Conservation (phyloP, 495 filamentous ascomycete species). For the Aspergillus egyptiacus region DNA sequence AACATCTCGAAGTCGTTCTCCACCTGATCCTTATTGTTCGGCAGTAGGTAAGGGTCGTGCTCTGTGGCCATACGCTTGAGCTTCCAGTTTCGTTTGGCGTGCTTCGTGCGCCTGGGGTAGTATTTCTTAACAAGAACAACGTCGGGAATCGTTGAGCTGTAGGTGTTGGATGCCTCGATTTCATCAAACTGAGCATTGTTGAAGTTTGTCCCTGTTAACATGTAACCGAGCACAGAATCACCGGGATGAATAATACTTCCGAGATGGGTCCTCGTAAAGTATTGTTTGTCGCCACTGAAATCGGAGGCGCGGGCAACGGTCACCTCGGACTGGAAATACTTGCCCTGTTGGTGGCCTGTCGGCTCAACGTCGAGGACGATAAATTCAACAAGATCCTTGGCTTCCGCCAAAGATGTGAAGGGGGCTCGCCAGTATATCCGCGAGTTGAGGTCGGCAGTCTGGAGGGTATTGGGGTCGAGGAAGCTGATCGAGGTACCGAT, state of each 20-base stretch:
- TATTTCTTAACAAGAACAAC: slow-evolving; percentile 94
- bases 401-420: slow-evolving; percentile 76
- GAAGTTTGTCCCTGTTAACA: slow-evolving; percentile 80
- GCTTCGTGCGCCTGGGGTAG: slow-evolving; percentile 83
- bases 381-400: slow-evolving; percentile 82
- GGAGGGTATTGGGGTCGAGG: slow-evolving; percentile 83
- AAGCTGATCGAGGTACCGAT: slow-evolving; percentile 86
- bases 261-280: slow-evolving; percentile 84
- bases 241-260: slow-evolving; percentile 81
- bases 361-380: slow-evolving; percentile 92
- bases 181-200: slow-evolving; percentile 81
- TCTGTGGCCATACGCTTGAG: slow-evolving; percentile 90
- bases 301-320: slow-evolving; percentile 85
- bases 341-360: slow-evolving; percentile 65
- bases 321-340: slow-evolving; percentile 75
- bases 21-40: slow-evolving; percentile 61
- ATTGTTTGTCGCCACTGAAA: slow-evolving; percentile 79
- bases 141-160: slow-evolving; percentile 75
- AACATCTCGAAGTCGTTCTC: slow-evolving; percentile 96
- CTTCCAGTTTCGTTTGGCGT: slow-evolving; percentile 81
- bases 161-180: slow-evolving; percentile 62
- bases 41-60: slow-evolving; percentile 52
- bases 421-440: slow-evolving; percentile 82
- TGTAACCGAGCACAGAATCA: slow-evolving; percentile 88
- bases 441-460: slow-evolving; percentile 77